A percentile compares a stretch with the other conserved stretches of the same genome.
These are phyloP conservation scores for Aristolochia contorta DNA, from an alignment of 164 flowering plant genomes.

Conservation along the genomic window DNA sequence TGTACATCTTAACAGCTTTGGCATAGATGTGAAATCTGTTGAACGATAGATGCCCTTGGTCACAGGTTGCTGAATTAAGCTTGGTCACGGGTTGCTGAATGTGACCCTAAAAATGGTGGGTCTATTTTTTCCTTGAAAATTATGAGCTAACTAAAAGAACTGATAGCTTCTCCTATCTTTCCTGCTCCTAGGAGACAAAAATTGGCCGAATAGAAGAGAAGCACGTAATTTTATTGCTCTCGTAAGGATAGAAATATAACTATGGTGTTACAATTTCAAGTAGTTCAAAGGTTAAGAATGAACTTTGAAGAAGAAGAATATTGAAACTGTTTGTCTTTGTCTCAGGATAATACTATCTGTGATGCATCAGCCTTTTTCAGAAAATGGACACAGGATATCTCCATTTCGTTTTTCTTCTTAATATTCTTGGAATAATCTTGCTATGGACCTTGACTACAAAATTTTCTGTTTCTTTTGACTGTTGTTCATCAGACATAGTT, in stretches of 20 bases:
- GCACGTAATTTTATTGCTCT: slow-evolving; percentile 37
- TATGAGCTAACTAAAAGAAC: too few species aligned
- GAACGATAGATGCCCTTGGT: too few species aligned
- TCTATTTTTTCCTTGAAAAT: background rate
- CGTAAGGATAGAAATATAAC: background rate
- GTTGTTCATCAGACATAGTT: too few species aligned
- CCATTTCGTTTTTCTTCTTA: too few species aligned
- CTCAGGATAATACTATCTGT: slow-evolving; percentile 29
- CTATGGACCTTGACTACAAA: too few species aligned
- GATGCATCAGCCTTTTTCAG: too few species aligned
- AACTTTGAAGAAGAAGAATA: too few species aligned
- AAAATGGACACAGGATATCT: too few species aligned
- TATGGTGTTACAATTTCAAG: too few species aligned
- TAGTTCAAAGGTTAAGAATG: too few species aligned
- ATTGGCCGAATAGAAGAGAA: slow-evolving; percentile 51
- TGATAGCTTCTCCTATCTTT: slow-evolving; percentile 10
- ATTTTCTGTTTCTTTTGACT: too few species aligned
- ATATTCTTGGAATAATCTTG: too few species aligned
- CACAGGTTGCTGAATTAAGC: slow-evolving; percentile 18
- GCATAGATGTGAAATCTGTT: slow-evolving; percentile 35
- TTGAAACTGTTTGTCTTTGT: background rate
- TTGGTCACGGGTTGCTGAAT: background rate
- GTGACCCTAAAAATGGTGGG: background rate
- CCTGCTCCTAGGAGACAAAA: slow-evolving; percentile 42
- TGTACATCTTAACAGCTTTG: slow-evolving; percentile 25